Percentiles rank a stretch among this genome's conserved stretches.
Conservation (phyloP, 257 asterid species). For the Avicennia marina region DNA sequence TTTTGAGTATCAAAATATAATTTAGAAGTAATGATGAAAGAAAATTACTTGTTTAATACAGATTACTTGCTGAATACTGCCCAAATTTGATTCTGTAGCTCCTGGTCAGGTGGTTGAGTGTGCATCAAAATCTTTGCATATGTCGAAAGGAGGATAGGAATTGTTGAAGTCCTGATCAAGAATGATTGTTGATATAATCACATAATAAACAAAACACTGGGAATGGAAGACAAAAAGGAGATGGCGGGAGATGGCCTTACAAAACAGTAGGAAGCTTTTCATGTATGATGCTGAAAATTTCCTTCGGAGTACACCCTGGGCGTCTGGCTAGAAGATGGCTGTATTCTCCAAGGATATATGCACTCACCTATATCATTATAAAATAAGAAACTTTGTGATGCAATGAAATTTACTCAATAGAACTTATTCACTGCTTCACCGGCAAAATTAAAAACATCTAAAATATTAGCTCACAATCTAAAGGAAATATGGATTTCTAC, state of each 20-base stretch:
- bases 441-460: neutral
- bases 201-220: neutral
- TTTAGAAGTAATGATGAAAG: neutral
- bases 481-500: neutral
- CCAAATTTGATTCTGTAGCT: constrained; percentile 68
- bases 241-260: constrained; percentile 44
- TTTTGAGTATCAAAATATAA: constrained; percentile 6
- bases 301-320: constrained; percentile 76
- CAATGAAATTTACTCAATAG: neutral
- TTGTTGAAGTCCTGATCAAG: constrained; percentile 55
- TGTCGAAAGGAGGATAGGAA: constrained; percentile 77
- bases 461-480: neutral
- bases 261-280: constrained; percentile 85
- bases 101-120: constrained; percentile 66
- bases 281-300: constrained; percentile 58
- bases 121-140: constrained; percentile 84
- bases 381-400: neutral
- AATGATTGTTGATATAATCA: constrained; percentile 4
- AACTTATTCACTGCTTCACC: neutral
- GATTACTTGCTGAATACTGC: constrained; percentile 62
- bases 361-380: constrained; percentile 50
- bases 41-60: neutral
- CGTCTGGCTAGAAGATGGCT: constrained; percentile 76
- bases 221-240: constrained; percentile 7
- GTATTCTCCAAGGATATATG: constrained; percentile 82